Evolutionary conservation across 164 flowering plant species (phyloP).

Genomic region (Chimonanthus praecox): DNA sequence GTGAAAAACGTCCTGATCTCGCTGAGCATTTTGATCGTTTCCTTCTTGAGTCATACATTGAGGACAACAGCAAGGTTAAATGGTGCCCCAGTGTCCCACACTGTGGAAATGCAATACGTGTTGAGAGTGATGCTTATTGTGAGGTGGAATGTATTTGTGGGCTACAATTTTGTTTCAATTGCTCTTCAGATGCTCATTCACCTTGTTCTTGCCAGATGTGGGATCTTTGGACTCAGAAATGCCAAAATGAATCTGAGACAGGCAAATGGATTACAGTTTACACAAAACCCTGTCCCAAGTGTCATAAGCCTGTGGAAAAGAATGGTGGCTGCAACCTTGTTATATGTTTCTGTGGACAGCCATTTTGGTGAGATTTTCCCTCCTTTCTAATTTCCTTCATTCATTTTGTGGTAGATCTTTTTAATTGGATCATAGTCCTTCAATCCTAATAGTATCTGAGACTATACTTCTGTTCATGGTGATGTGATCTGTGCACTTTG

Average conservation of each 20-base stretch:
- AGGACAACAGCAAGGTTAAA: constrained; percentile 75
- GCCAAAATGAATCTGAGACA: constrained; percentile 75
- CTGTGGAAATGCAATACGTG: constrained; percentile 91
- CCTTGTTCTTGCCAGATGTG: constrained; percentile 95
- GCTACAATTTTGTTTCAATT: constrained; percentile 76
- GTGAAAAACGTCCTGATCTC: constrained; percentile 47
- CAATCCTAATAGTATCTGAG: background rate
- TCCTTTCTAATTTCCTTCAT: background rate
- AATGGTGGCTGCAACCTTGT: constrained; percentile 89
- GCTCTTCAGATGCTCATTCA: constrained; percentile 78
- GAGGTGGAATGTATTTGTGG: constrained; percentile 92
- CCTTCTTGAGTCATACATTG: constrained; percentile 81
- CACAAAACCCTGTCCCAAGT: constrained; percentile 85
- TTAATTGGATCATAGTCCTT: background rate
- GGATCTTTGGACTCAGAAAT: constrained; percentile 82
- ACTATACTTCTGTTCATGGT: no score
- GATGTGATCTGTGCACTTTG: no score
- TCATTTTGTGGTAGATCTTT: background rate
- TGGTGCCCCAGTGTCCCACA: constrained; percentile 98
- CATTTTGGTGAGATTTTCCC: constrained; percentile 58
- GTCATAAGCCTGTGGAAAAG: constrained; percentile 82
- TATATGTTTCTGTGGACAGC: constrained; percentile 67
- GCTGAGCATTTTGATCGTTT: constrained; percentile 79
- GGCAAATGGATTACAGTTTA: constrained; percentile 78
- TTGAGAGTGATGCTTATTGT: constrained; percentile 59